Base-by-base conservation (phyloP, 2,329 filamentous ascomycete genomes). In the Boeremia lycopersici region DNA sequence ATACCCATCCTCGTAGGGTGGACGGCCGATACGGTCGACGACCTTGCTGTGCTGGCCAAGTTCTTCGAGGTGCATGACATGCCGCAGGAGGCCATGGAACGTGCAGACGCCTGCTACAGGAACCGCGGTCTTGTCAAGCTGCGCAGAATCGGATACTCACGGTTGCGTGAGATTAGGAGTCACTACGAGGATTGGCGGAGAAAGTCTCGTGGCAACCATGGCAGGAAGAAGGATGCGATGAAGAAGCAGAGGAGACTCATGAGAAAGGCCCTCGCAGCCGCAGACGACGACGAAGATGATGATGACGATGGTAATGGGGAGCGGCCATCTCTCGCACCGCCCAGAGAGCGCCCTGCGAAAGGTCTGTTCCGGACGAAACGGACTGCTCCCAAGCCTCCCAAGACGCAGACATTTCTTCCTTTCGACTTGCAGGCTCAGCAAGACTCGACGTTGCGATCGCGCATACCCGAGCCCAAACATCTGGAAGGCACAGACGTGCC, bases 41-140 rank as follows among this genome's bases (percentile, higher is more conserved):
- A 91, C 34, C 87, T 91, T 34, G 86, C 90, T 28, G 86, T 91
- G 64, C 80, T 97, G 9, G 91, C 91, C 11, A 92, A 89, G 65
- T 85, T 97, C 73, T 96, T 96, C 68, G 91, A 96, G 71, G 70
- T 72, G 57, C 60, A 86, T 83, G 59, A 83, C 84, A 39, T 87
- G 87, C 59, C 85, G 88, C 76, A 86, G 84, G 69, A 71, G 42
- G 71, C 72, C 31, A 62, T 65, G 53, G 57, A 67, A 34, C 66
- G 69, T 45, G 72, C 63, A 19, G 89, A 92, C 65, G 86, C 91
- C 66, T 92, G 92, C 1, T 84, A 92, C 54, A 86, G 89, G 55
- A 84, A 92, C 45, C 81, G 81, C n/a, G 77, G 72, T 40, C 57
- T 62, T 6, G 67, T 69, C 47, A 63, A 70, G 34, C 77, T 70